Conservation (phyloP, 129 eudicot species). For the Flaveria ramosissima region DNA sequence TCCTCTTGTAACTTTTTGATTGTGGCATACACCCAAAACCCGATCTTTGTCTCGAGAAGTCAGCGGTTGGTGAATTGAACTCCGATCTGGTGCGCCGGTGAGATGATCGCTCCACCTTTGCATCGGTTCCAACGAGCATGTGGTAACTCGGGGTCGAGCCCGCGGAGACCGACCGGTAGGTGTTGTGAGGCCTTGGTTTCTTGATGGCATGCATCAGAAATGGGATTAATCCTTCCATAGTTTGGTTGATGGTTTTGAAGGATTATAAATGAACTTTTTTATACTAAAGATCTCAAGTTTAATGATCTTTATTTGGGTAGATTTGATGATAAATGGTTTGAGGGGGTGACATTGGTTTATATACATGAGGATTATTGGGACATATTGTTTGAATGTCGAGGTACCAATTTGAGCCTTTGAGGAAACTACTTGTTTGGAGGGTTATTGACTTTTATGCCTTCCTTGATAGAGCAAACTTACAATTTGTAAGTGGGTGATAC, state of each 20-base stretch:
- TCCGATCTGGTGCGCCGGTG: slow-evolving; percentile 52
- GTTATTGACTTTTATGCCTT: slow-evolving; percentile 14
- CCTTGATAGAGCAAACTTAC: slow-evolving; percentile 8
- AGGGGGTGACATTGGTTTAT: slow-evolving; percentile 11
- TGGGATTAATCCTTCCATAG: slow-evolving; percentile 62
- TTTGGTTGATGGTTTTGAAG: slow-evolving; percentile 5
- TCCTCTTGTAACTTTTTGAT: slow-evolving; percentile 23
- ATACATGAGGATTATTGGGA: slow-evolving; percentile 29
- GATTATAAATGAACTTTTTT: neutral
- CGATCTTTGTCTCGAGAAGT: slow-evolving; percentile 23
- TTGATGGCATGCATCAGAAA: slow-evolving; percentile 45
- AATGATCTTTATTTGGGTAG: slow-evolving; percentile 4
- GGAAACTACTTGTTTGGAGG: slow-evolving; percentile 11
- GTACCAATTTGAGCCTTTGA: neutral
- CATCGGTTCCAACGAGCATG: slow-evolving; percentile 38
- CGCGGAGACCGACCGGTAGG: slow-evolving; percentile 48
- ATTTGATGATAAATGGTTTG: slow-evolving; percentile 22
- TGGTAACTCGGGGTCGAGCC: slow-evolving; percentile 53
- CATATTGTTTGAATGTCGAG: slow-evolving; percentile 25
- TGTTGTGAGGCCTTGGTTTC: slow-evolving; percentile 51
- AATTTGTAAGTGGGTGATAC: neutral
- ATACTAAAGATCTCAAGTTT: slow-evolving; percentile 17
- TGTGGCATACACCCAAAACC: slow-evolving; percentile 35
- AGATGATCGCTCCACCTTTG: slow-evolving; percentile 38
- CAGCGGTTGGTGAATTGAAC: slow-evolving; percentile 27